Base-by-base conservation (phyloP, 805 yeast genomes). In the Tetrapisispora fleetii region DNA sequence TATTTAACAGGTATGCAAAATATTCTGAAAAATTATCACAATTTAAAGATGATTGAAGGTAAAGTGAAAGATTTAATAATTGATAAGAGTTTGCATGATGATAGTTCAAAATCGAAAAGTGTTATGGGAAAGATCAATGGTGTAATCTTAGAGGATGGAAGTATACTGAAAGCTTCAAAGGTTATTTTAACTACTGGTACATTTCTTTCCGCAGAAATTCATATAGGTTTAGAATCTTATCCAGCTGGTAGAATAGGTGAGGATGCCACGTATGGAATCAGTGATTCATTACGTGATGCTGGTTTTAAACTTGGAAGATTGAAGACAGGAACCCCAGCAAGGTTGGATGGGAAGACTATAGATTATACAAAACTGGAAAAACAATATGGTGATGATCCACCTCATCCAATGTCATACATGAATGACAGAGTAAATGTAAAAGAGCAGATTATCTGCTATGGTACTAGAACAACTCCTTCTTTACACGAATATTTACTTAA, bases 221-320 rank as follows among this genome's bases (percentile, higher is more conserved):
- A 93, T 64, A 79, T 93, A 54, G 99, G 99, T 0, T 60, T 86
- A 52, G 76, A 75, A 43, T 76, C 77, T 0, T 80, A 76, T 62
- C 96, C 98, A 0, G 86, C 96, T 0, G 99, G 99, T 0, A 74
- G 99, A 54, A 83, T 91, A 27, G 96, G 95, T 4, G 99, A 93
- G 67, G 78, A 74, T 19, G 93, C 98, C 2, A 86, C 97, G 0
- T 85, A 80, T 67, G 98, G 98, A 1, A 75, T 93, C 22, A 83
- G 95, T 35, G 72, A 79, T 42, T 89, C 98, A 1, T 74, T 93
- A 38, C 67, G 71, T 27, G 79, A 79, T 3, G 83, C 85, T 1
- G 95, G 95, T 0, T 91, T 93, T 63, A 71, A 78, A 51, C 68
- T 93, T 46, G 98, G 98, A 0, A 73, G 99, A 48, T 71, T 93